phyloP scores from a whole-genome alignment of 352 stramenopile genomes.

The Phytophthora chlamydospora region DNA sequence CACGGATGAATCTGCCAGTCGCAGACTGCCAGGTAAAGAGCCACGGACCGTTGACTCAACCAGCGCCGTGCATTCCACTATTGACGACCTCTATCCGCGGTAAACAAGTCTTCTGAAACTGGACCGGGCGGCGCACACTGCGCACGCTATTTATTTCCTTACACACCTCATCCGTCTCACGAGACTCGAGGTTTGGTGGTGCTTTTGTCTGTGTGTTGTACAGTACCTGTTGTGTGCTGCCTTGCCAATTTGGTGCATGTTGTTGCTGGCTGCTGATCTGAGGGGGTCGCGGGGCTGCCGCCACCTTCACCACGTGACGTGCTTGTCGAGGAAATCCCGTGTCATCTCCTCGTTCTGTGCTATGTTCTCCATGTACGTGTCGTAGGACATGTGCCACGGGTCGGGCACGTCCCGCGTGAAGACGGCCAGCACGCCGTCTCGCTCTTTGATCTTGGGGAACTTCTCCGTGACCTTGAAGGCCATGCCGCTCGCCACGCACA shows the following conservation, averaged over 20 bases:
- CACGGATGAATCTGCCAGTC: no score
- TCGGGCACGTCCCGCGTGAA: slow-evolving; percentile 73
- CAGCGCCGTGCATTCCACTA: no score
- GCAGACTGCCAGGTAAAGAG: no score
- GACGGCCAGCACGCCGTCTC: slow-evolving; percentile 57
- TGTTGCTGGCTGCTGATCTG: background rate
- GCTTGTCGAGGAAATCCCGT: slow-evolving; percentile 74
- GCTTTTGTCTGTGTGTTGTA: slow-evolving; percentile 1
- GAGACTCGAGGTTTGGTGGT: background rate
- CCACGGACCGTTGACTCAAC: no score
- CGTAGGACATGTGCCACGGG: slow-evolving; percentile 85
- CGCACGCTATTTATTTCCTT: no score
- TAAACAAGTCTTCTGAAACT: no score
- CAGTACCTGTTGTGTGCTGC: background rate
- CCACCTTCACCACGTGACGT: slow-evolving; percentile 48
- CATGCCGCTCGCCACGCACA: slow-evolving; percentile 73
- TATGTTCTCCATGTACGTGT: slow-evolving; percentile 85
- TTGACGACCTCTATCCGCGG: background rate
- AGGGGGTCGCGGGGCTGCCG: no score
- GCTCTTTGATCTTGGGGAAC: slow-evolving; percentile 66
- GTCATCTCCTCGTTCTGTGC: slow-evolving; percentile 77
- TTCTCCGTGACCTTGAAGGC: slow-evolving; percentile 69
- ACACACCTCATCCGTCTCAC: background rate
- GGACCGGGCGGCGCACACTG: no score
- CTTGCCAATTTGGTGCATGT: background rate